phyloP scores from a whole-genome alignment of 1,284 basidiomycete genomes.

The Naganishia sp. region DNA sequence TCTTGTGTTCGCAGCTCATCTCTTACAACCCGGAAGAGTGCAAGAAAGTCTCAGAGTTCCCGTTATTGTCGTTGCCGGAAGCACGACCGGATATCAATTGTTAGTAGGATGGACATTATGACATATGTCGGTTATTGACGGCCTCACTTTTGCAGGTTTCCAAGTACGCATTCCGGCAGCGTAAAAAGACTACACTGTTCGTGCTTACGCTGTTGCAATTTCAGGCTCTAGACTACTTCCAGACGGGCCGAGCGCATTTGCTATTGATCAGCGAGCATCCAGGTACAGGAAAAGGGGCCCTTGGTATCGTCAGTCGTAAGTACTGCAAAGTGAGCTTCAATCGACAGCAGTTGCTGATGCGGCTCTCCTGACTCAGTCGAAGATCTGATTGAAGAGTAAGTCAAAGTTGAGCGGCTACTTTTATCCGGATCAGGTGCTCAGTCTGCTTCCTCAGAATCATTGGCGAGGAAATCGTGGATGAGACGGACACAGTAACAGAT shows the following conservation, averaged over 20 bases:
- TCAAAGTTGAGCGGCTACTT: neutral
- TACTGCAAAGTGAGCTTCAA: neutral
- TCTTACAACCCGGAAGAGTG: constrained; percentile 83
- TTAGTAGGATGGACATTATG: constrained; percentile 50
- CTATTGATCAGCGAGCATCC: constrained; percentile 82
- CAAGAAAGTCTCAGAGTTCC: constrained; percentile 71
- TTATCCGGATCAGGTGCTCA: neutral
- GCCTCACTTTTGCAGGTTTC: constrained; percentile 14
- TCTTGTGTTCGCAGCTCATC: constrained; percentile 64
- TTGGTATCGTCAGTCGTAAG: constrained; percentile 69
- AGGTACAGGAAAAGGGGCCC: constrained; percentile 73
- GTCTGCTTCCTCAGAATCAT: constrained; percentile 47
- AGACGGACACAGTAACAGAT: constrained; percentile 83
- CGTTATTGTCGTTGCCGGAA: constrained; percentile 84
- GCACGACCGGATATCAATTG: constrained; percentile 83
- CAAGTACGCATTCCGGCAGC: constrained; percentile 9
- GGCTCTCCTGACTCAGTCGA: constrained; percentile 42
- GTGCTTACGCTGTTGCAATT: constrained; percentile 32
- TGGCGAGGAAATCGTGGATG: constrained; percentile 64
- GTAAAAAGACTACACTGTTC: neutral
- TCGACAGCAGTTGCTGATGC: constrained; percentile 8
- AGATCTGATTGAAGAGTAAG: constrained; percentile 54
- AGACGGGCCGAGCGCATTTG: constrained; percentile 92
- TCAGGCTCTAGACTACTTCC: constrained; percentile 64
- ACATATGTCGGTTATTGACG: neutral